Percentiles rank a stretch among this genome's conserved stretches.
Evolutionary conservation across 148 eudicot species (phyloP).

Genomic region (Suaeda aralocaspica): DNA sequence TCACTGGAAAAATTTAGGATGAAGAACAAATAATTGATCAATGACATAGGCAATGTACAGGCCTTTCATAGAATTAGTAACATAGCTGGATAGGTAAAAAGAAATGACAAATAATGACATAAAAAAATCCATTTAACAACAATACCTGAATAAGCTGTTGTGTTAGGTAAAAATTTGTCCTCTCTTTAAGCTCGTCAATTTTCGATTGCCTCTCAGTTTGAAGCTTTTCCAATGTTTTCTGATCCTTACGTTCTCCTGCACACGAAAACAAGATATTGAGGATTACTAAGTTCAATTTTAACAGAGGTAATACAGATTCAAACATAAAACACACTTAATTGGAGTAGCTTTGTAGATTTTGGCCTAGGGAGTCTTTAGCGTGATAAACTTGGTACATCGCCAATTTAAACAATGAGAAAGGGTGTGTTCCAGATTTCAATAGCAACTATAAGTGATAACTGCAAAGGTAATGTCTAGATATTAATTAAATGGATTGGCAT

Average conservation of each 20-base stretch:
- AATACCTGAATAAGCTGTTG: conserved; percentile 95
- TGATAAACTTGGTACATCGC: too few relatives aligned
- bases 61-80: not conserved
- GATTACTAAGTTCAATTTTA: too few relatives aligned
- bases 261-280: conserved; percentile 8
- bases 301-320: too few relatives aligned
- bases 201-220: conserved; percentile 78
- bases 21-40: not conserved
- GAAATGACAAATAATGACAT: not conserved
- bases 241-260: conserved; percentile 77
- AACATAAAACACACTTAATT: too few relatives aligned
- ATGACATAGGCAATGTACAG: not conserved
- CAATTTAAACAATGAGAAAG: too few relatives aligned
- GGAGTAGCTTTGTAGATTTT: too few relatives aligned
- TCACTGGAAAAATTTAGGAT: not conserved
- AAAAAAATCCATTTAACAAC: not conserved
- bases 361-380: too few relatives aligned
- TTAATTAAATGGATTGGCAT: too few relatives aligned
- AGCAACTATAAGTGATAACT: too few relatives aligned
- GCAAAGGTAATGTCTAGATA: too few relatives aligned
- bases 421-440: too few relatives aligned
- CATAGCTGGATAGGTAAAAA: conserved; percentile 8
- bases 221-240: conserved; percentile 75
- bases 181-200: conserved; percentile 95
- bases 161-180: conserved; percentile 75